Base-by-base conservation (phyloP, 768 basidiomycete genomes). In the Royoungia palumana region DNA sequence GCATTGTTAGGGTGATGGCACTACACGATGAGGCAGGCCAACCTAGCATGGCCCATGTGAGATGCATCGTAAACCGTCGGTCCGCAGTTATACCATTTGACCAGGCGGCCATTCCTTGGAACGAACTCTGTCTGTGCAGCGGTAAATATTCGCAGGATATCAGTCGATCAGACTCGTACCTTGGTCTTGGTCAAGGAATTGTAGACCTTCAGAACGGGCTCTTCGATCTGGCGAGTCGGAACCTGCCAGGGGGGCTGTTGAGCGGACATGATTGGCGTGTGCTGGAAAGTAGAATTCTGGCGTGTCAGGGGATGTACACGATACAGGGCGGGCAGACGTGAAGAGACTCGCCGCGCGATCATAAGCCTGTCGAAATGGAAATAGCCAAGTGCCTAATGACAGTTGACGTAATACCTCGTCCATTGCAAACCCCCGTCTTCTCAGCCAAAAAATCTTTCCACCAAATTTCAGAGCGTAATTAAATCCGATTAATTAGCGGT, bases 31-130 rank as follows among this genome's bases (percentile, higher is more conserved):
- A 32, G 47, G 28, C 24, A 7, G 11, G 25, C 55, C 7, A 19
- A 95, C 93, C 94, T 83, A 7, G 96, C 96, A 72, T 99, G 96
- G 6, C 96, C 96, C 90, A 99, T 93, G 68, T 99, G 96, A 35
- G 92, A 88, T 12, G 93, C 83, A 75, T 99, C 96, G 67, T 99
- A 99, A 9, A 99, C 96, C 0, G 96, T 99, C 16, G 96, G 95
- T 10, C 96, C 95, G 62, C 96, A 99, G 67, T 96, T 97, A 66
- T 99, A 98, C 94, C 94, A 98, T 60, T 94, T 94, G n/a, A 95
- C 83, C 56, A 80, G 80, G 2, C 80, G 77, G 0, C 85, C 86
- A 53, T 80, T 72, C 44, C 64, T 74, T 6, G 92, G 83, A 32
- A 86, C 70, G 58, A 95, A 93, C 51, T 86, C 85, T 44, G 80